Conservation (phyloP, 2,329 filamentous ascomycete species). For the Emmonsiellopsis sp. region DNA sequence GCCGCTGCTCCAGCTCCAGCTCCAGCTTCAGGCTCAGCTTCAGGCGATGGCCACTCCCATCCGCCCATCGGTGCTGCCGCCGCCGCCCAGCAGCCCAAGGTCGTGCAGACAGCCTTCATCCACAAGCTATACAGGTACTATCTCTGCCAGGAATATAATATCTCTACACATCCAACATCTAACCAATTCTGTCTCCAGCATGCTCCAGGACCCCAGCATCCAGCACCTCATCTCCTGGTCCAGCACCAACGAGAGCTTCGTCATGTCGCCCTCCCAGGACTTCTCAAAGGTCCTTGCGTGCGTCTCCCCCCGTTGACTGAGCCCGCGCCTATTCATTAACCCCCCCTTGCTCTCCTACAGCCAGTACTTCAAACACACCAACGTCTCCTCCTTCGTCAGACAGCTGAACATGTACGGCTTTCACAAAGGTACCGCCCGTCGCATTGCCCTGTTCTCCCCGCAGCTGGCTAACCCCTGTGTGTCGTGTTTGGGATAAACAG, state of each 20-base stretch:
- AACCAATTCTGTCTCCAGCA: slow-evolving; percentile 46
- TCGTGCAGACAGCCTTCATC: slow-evolving; percentile 96
- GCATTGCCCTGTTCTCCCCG: slow-evolving; percentile 8
- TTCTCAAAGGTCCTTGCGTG: slow-evolving; percentile 98
- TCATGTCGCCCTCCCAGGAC: slow-evolving; percentile 95
- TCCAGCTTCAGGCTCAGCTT: slow-evolving; percentile 4
- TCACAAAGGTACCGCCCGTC: slow-evolving; percentile 66
- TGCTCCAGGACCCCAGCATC: slow-evolving; percentile 90
- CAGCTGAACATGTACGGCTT: slow-evolving; percentile 99
- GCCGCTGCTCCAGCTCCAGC: background rate
- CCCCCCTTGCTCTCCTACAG: slow-evolving; percentile 37
- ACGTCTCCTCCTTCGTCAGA: slow-evolving; percentile 95
- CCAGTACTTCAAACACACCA: slow-evolving; percentile 99
- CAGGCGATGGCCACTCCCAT: slow-evolving; percentile 16
- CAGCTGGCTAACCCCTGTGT: background rate
- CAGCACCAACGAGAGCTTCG: slow-evolving; percentile 85
- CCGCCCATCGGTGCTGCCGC: slow-evolving; percentile 35
- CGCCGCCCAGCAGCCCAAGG: slow-evolving; percentile 81
- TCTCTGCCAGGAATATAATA: slow-evolving; percentile 6
- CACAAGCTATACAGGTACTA: slow-evolving; percentile 94
- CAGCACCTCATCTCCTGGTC: slow-evolving; percentile 97
- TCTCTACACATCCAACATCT: background rate
- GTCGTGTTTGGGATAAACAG: slow-evolving; percentile 36
- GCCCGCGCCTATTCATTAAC: background rate
- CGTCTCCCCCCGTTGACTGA: slow-evolving; percentile 33